Evolutionary conservation across 441 rosid species (phyloP), one percentile per base, ranked within the genome.

Genomic region (Mallotus japonicus): DNA sequence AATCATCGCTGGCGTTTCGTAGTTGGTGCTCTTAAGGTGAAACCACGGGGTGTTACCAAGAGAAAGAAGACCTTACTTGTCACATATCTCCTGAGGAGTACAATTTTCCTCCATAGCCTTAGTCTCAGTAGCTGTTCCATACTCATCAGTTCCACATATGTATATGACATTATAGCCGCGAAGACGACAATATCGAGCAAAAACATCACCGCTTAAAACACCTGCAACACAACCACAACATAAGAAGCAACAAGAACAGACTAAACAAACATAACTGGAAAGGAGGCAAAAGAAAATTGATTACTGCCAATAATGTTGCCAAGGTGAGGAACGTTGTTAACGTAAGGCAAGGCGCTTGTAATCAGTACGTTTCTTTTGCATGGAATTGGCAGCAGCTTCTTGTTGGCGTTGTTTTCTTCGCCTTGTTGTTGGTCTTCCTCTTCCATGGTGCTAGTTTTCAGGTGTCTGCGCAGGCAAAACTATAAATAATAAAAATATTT

Each of bases 111-210:
- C 92, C 79, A 91, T 37, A 22, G 97, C 97, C 79, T 91, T 89
- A 16, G 93, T 92, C 87, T 92, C 95, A 10, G 97, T 91, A 8
- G 97, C 94, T 40, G 97, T 92, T n/a, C 98, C 97, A 17, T 92
- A 88, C 79, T 92, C 97, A 80, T 91, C 97, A 3, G 97, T 91
- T 47, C 97, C 97, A 19, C 97, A 89, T 1, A 92, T 79, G 65
- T 87, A 91, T 15, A 92, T 79, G 0, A 83, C 80, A 62, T 91
- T 91, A 76, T 88, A 89, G 57, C 88, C 90, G 65, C 93, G 84
- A 40, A 86, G 85, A 59, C 96, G 93, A 77, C 96, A 92, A 70
- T 83, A 92, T 44, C 98, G 83, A 28, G 97, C 93, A 66, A 83
- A 92, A 19, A 89, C 98, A 67, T 92, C 98, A 53, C 92, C 95